Conservation (phyloP, 106 monocot species). For the Amphibolis antarctica region DNA sequence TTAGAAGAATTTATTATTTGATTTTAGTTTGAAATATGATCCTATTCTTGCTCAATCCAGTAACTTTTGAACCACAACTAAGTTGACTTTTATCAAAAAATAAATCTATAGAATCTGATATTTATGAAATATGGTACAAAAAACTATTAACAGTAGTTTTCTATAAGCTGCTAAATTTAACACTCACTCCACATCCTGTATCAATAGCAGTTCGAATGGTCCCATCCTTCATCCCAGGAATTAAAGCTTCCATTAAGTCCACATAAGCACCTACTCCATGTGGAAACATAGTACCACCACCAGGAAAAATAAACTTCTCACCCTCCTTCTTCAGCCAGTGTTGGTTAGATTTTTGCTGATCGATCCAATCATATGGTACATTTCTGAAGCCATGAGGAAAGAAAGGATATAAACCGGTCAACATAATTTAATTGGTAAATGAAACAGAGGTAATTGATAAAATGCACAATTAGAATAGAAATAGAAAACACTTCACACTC, state of each 20-base stretch:
- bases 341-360: conserved; percentile 28
- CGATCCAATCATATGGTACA: conserved; percentile 33
- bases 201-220: conserved; percentile 26
- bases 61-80: no score
- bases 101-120: not conserved
- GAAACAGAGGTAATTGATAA: not conserved
- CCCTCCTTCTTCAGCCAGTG: conserved; percentile 29
- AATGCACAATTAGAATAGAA: not conserved
- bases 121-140: not conserved
- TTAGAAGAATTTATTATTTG: not conserved
- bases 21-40: not conserved
- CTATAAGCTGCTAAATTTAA: not conserved
- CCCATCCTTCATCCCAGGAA: conserved; percentile 34
- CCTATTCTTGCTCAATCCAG: not conserved
- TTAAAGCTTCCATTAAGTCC: conserved; percentile 20
- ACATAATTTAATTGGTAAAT: not conserved
- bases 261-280: conserved; percentile 26
- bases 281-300: conserved; percentile 35
- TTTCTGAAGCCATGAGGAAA: conserved; percentile 10
- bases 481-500: no score
- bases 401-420: not conserved
- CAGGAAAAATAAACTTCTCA: conserved; percentile 26
- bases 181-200: conserved; percentile 26
- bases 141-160: not conserved
- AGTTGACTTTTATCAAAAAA: no score